phyloP scores from a whole-genome alignment of 768 basidiomycete genomes.

The Holtermanniella nyarrowii region DNA sequence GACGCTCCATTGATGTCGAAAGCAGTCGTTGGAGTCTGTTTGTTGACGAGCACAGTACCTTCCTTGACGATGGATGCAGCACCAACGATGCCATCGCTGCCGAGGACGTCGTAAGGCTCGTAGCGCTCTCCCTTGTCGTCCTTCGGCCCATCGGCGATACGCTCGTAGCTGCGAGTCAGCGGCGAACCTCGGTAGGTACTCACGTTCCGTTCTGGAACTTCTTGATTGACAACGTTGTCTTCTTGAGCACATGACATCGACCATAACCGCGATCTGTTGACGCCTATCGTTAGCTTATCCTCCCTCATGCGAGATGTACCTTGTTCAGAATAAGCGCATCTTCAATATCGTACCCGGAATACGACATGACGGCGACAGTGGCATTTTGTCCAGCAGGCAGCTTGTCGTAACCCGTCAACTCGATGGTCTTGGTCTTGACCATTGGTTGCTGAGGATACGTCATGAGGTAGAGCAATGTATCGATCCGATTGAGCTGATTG shows the following conservation, averaged over 20 bases:
- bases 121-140: conserved; percentile 65
- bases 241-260: conserved; percentile 91
- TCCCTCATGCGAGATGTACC: conserved; percentile 44
- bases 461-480: conserved; percentile 92
- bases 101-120: conserved; percentile 83
- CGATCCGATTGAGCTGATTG: conserved; percentile 94
- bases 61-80: conserved; percentile 90
- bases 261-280: conserved; percentile 96
- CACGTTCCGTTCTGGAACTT: conserved; percentile 96
- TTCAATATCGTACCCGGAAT: conserved; percentile 98
- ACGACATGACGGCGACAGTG: conserved; percentile 97
- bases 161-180: conserved; percentile 60
- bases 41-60: conserved; percentile 90
- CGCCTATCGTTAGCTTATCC: conserved; percentile 51
- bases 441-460: conserved; percentile 98
- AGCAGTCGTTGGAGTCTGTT: conserved; percentile 72
- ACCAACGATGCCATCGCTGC: conserved; percentile 83
- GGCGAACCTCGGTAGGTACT: conserved; percentile 42
- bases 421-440: conserved; percentile 98
- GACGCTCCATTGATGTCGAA: background rate
- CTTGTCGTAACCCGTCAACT: conserved; percentile 89
- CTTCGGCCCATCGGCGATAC: conserved; percentile 75
- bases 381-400: conserved; percentile 98
- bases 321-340: conserved; percentile 95
- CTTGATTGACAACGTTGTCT: conserved; percentile 84